These are phyloP conservation scores for Ligustrum vulgare DNA, from an alignment of 257 asterid species.

Conservation along the genomic window DNA sequence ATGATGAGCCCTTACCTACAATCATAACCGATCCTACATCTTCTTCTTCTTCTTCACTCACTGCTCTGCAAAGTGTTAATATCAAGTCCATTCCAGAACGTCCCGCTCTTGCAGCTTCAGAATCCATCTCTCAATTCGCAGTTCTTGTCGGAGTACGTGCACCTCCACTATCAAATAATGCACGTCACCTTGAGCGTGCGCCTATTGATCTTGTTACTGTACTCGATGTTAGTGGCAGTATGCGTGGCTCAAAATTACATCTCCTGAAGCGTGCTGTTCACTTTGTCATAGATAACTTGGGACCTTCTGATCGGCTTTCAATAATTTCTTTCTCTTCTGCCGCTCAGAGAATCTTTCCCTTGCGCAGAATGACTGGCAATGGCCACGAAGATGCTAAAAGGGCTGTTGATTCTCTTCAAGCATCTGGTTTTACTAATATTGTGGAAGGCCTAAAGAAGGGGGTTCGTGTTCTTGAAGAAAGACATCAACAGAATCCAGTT, in stretches of 20 bases:
- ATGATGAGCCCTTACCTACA: conserved; percentile 35
- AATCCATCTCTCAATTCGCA: conserved; percentile 11
- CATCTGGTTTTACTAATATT: conserved; percentile 21
- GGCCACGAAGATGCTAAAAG: conserved; percentile 21
- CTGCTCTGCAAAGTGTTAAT: conserved; percentile 18
- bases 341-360: conserved; percentile 19
- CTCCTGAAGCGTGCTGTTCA: conserved; percentile 33
- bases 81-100: conserved; percentile 31
- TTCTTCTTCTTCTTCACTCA: not conserved
- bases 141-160: conserved; percentile 36
- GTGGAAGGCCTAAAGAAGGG: conserved; percentile 26
- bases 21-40: not conserved
- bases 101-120: conserved; percentile 23
- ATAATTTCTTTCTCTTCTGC: conserved; percentile 20
- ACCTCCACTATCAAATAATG: conserved; percentile 24
- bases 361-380: conserved; percentile 23
- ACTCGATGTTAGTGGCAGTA: conserved; percentile 42
- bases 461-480: conserved; percentile 7
- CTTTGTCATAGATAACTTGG: conserved; percentile 31
- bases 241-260: conserved; percentile 25
- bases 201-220: conserved; percentile 41
- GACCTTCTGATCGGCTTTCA: conserved; percentile 28
- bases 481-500: conserved; percentile 18
- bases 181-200: conserved; percentile 25
- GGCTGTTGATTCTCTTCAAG: conserved; percentile 18